Evolutionary conservation across 768 basidiomycete species (phyloP), one percentile per base, ranked within the genome.

Genomic region (Lactifluus echinatus): DNA sequence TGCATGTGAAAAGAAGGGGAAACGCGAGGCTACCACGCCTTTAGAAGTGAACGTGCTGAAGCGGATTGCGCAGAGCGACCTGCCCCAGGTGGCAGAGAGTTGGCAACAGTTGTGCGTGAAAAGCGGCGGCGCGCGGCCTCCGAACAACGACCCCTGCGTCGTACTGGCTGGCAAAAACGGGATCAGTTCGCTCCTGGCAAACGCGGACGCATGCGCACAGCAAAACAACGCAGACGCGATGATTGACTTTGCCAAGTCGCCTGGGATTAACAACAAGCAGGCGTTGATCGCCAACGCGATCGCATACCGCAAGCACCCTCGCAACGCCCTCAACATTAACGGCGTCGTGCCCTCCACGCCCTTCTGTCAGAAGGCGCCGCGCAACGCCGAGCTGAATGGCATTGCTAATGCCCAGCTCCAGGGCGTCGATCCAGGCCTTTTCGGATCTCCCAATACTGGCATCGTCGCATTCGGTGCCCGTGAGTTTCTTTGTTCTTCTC

Each of bases 361-460:
- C 19, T 83, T 80, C 70, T 83, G 80, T 66, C 75, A 76, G 67
- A 76, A 70, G 50, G 75, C 78, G 0, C 79, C 81, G n/a, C 73
- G 71, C 63, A 81, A 81, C 56, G 8, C 72, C 3, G 71, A 79
- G 59, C 72, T 82, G 24, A 71, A 73, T 45, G 79, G 78, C 1
- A 66, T 81, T 12, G 76, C 76, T n/a, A 78, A 81, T 61, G 76
- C 73, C 15, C 79, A 82, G 63, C 78, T 81, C 52, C 73, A 74
- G n/a, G 75, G 73, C 42, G 80, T 81, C 49, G 73, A 80, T 63
- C 78, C 78, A 17, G 69, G 77, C 21, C 47, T 81, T 24, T 81
- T 80, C 66, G 80, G 80, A 58, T 75, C 76, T 59, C 77, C 78
- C 24, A 74, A 72, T 1, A 57, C 66, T 2, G 76, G 76, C 51